A percentile compares a stretch with the other conserved stretches of the same genome.
Evolutionary conservation across 805 yeast genomes (phyloP).

Genomic region (Dipodascopsis tothii): DNA sequence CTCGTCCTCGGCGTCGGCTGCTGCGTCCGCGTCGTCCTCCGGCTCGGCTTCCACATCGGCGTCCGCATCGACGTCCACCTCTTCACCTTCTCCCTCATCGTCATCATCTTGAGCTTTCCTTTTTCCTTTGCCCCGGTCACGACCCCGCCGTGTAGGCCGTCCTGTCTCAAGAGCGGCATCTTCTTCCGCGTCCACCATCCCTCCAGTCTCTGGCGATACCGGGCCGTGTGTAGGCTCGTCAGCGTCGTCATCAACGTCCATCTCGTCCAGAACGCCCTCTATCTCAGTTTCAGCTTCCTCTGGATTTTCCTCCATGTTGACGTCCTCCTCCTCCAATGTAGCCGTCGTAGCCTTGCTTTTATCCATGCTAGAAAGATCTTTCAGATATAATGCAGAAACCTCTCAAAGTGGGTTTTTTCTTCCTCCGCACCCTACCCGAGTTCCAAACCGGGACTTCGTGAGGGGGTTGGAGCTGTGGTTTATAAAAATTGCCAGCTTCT

Average conservation of each 20-base stretch:
- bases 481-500: too few species aligned
- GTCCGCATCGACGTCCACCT: conserved; percentile 20
- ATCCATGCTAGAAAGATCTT: too few species aligned
- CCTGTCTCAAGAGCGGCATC: conserved; percentile 6
- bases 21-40: conserved; percentile 12
- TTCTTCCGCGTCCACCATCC: conserved; percentile 1
- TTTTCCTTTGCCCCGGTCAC: neutral
- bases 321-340: conserved; percentile 28
- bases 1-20: conserved; percentile 21
- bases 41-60: conserved; percentile 23
- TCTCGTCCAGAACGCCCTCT: conserved; percentile 16
- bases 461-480: too few species aligned
- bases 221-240: neutral
- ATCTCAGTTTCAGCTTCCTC: conserved; percentile 24
- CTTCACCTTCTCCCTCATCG: conserved; percentile 14
- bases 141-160: neutral
- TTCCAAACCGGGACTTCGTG: too few species aligned
- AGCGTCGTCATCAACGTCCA: conserved; percentile 3
- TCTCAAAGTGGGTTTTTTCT: too few species aligned
- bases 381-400: too few species aligned
- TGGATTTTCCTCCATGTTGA: conserved; percentile 13
- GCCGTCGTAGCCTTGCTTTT: too few species aligned
- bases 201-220: neutral
- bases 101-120: conserved; percentile 5
- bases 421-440: too few species aligned